Evolutionary conservation across 2,329 filamentous ascomycete genomes (phyloP), one percentile per base, ranked within the genome.

Genomic region (Lachnellula subtilissima): DNA sequence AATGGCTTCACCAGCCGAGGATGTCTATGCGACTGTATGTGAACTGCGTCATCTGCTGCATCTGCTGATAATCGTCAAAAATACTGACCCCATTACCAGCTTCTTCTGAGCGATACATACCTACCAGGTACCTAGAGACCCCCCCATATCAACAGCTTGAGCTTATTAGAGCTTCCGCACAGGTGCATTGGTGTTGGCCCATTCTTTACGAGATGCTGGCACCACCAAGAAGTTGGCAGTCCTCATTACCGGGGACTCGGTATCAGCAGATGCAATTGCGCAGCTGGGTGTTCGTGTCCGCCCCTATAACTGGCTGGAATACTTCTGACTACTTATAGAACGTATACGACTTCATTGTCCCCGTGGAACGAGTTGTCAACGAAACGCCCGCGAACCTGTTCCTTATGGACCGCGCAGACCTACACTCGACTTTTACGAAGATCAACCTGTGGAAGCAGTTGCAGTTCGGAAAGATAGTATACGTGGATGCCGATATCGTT

Each of bases 381-480:
- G 79, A 82, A 56, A 83, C 82, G 45, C 88, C 89, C 3, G 85
- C 84, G 56, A 97, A 97, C 68, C 83, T 99, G 55, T 85, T 87
- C 72, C 82, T 97, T 54, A 97, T 99, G 92, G 86, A 91, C 70
- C 89, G 94, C 52, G 82, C 86, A 61, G 94, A 99, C 69, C 80
- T 99, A 50, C 86, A 93, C 68, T 93, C 91, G 28, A 89, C 92
- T 61, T 97, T 97, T 70, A 97, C 94, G 64, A 99, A 99, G 77
- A 92, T 99, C 73, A 86, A 90, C 63, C 79, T 99, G 17, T 99
- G 94, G 94, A 89, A 87, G 62, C 88, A 92, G 73, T 87, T 84
- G 3, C 91, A 96, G 69, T 99, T 93, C 73, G 84, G 87, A 62
- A 93, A 88, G 74, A 90, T 99, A 55, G 89, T 99, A 56, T 99